Conservation (phyloP, 2,329 filamentous ascomycete genomes). For the Ophiostoma sp. region DNA sequence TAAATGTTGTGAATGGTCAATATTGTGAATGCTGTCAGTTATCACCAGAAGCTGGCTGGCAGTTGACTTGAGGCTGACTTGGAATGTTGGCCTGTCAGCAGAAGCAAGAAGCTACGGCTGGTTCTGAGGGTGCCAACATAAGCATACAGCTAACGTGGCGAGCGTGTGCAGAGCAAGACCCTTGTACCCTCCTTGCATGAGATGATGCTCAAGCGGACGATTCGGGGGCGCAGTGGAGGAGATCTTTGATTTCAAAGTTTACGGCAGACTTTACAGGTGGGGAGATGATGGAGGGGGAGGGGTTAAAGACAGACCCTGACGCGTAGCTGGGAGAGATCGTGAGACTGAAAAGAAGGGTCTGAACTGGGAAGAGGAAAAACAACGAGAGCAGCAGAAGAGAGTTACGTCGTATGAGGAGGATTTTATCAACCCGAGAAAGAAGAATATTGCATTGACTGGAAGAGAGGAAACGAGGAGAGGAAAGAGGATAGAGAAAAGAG, state of each 20-base stretch:
- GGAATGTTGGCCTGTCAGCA: too few species aligned
- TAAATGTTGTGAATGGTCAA: not conserved
- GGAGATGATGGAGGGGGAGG: not conserved
- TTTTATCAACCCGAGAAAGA: not conserved
- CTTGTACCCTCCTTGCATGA: too few species aligned
- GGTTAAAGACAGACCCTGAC: not conserved
- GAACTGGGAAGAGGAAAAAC: too few species aligned
- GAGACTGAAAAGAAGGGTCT: too few species aligned
- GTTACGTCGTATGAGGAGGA: not conserved
- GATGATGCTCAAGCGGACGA: too few species aligned
- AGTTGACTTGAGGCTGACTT: too few species aligned
- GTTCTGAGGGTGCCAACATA: too few species aligned
- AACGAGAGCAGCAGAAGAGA: not conserved
- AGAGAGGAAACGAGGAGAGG: not conserved
- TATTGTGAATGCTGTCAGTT: not conserved
- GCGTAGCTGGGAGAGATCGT: not conserved
- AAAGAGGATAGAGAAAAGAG: not conserved
- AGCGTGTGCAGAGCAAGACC: too few species aligned
- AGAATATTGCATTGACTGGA: slow-evolving; percentile 1
- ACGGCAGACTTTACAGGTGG: not conserved
- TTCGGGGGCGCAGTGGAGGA: too few species aligned
- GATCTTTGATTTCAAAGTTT: too few species aligned
- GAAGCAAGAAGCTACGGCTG: too few species aligned
- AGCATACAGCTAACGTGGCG: too few species aligned
- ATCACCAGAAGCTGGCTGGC: not conserved